These are phyloP conservation scores for Boletus rubescentipes DNA, from an alignment of 768 basidiomycete species.

Conservation along the genomic window DNA sequence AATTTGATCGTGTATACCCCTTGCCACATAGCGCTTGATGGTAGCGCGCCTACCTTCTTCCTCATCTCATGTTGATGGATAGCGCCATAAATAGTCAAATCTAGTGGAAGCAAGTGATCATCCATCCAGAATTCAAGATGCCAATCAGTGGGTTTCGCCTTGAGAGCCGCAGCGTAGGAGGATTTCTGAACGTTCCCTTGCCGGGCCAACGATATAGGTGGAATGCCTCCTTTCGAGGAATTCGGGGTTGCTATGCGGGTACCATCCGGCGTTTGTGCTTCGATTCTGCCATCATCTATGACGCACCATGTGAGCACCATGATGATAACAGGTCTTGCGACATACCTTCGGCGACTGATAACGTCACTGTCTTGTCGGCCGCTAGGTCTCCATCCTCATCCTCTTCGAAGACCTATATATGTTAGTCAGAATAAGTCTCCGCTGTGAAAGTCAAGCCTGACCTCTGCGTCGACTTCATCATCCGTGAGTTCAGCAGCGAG, in stretches of 20 bases:
- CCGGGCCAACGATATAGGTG: constrained; percentile 32
- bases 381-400: constrained; percentile 75
- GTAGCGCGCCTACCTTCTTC: constrained; percentile 62
- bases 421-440: constrained; percentile 15
- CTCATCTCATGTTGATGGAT: constrained; percentile 89
- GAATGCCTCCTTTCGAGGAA: constrained; percentile 46
- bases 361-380: constrained; percentile 81
- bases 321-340: not conserved
- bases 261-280: constrained; percentile 96
- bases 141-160: constrained; percentile 92
- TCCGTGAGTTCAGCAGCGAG: constrained; percentile 77
- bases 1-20: constrained; percentile 90
- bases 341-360: constrained; percentile 78
- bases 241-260: constrained; percentile 91
- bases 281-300: constrained; percentile 86
- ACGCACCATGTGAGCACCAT: constrained; percentile 6
- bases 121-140: constrained; percentile 96
- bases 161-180: constrained; percentile 94
- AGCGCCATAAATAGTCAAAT: constrained; percentile 94
- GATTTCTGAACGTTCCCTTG: constrained; percentile 40
- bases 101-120: constrained; percentile 77
- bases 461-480: constrained; percentile 82
- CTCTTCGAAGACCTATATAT: constrained; percentile 72
- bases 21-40: constrained; percentile 81
- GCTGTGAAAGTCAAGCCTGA: constrained; percentile 14